phyloP scores from a whole-genome alignment of 2,329 filamentous ascomycete species.

The Cyphellophora europaea region DNA sequence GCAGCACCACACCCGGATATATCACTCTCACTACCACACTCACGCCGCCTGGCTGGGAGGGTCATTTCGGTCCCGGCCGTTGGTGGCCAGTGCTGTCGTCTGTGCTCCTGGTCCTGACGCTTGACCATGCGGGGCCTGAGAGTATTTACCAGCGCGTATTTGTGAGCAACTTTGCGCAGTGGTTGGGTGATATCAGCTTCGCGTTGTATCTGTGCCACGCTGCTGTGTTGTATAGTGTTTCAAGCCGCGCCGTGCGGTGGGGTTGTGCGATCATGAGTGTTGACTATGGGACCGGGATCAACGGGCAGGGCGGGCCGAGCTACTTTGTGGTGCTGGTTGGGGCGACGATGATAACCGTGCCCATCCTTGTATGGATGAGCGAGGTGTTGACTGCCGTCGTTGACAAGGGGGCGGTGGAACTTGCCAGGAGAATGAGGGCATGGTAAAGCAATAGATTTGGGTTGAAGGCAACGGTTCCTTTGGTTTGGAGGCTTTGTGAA shows the following conservation, averaged over 20 bases:
- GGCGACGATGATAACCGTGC: neutral
- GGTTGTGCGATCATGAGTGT: neutral
- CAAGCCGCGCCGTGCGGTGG: neutral
- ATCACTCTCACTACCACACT: neutral
- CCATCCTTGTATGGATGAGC: neutral
- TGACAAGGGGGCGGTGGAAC: neutral
- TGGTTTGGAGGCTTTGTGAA: too few relatives aligned
- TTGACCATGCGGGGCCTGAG: neutral
- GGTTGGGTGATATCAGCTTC: conserved; percentile 23
- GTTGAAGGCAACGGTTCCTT: too few relatives aligned
- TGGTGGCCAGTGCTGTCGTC: conserved; percentile 1
- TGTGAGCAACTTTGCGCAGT: conserved; percentile 23
- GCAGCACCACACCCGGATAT: conserved; percentile 1
- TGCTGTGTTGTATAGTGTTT: conserved; percentile 13
- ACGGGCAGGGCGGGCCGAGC: neutral
- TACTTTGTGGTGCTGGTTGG: neutral
- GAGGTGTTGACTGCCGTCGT: neutral
- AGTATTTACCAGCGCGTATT: conserved; percentile 26
- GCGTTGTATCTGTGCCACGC: conserved; percentile 23
- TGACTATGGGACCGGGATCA: neutral
- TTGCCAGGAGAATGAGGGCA: neutral
- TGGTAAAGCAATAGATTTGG: too few relatives aligned
- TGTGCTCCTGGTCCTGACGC: conserved; percentile 1
- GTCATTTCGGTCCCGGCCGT: neutral
- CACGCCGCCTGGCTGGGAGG: conserved; percentile 1